A percentile compares a stretch with the other conserved stretches of the same genome.
Conservation (phyloP, 2,329 filamentous ascomycete genomes). For the Escovopsis weberi region DNA sequence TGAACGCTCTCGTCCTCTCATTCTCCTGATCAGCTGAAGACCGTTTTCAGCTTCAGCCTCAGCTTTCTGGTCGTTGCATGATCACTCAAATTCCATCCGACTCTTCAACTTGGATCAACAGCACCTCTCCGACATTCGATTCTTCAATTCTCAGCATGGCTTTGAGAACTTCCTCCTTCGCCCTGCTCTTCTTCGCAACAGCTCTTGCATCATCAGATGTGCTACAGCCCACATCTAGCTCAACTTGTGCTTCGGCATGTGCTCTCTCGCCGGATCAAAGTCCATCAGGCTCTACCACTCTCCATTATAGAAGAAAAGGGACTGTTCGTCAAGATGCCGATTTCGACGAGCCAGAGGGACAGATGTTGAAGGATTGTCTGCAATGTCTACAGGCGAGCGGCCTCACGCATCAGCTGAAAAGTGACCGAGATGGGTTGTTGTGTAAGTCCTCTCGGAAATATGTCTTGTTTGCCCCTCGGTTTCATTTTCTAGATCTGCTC, state of each 20-base stretch:
- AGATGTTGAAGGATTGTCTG: constrained; percentile 35
- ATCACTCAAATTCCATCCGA: no score
- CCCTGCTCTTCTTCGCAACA: constrained; percentile 3
- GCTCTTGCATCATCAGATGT: constrained; percentile 17
- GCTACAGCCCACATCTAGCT: constrained; percentile 38
- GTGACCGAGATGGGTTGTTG: constrained; percentile 40
- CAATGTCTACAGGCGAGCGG: constrained; percentile 38
- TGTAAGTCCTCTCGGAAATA: constrained; percentile 26
- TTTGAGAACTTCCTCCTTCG: constrained; percentile 1
- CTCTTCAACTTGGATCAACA: no score
- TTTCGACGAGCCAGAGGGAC: constrained; percentile 24
- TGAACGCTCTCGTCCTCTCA: no score
- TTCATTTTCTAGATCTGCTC: not conserved
- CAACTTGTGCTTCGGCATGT: constrained; percentile 38
- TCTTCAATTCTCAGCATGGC: not conserved
- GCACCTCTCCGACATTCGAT: no score
- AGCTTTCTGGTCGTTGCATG: no score
- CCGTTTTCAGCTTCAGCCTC: no score
- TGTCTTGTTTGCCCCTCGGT: not conserved
- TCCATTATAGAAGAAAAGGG: constrained; percentile 28
- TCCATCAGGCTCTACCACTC: constrained; percentile 30
- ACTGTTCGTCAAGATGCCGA: constrained; percentile 33
- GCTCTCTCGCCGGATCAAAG: constrained; percentile 27
- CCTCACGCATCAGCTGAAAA: constrained; percentile 31
- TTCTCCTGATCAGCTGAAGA: no score